Evolutionary conservation across 2,329 filamentous ascomycete genomes (phyloP), one percentile per base, ranked within the genome.

Genomic region (Thermomyces lanuginosus): DNA sequence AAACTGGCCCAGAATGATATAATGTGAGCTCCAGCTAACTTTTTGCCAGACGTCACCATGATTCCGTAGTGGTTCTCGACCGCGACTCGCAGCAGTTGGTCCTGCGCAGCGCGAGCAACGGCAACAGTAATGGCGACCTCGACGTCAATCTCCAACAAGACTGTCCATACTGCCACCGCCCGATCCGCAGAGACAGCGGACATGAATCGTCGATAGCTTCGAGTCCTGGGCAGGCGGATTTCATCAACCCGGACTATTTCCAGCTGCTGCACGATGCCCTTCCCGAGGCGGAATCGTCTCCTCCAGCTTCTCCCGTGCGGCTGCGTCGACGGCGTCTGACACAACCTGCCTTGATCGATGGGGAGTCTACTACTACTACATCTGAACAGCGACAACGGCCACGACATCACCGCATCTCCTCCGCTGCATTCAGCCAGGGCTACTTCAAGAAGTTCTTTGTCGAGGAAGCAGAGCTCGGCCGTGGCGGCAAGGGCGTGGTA

Each of bases 401-500:
- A 36, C 44, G 63, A 55, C 39, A 53, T 8, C 72, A 78, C 34
- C 75, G 78, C 15, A 98, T 98, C 29, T 80, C 80, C 16, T 70
- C 74, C 30, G 72, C 80, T 15, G 83, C 89, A 0, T 93, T 98
- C 44, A 91, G 77, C 40, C 84, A 78, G 5, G 75, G 84, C 40
- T 98, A 95, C 47, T 95, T 95, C 57, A 72, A 78, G 42, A 76
- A 72, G 8, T 95, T 93, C 53, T 98, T 98, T 44, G 73, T 83
- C 3, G 84, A 92, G 43, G 81, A 95, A 52, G 65, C 69, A 4
- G 76, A 86, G 43, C 63, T 98, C 1, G 89, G 89, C 0, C 70
- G 77, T 43, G 89, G 91, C 12, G 89, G 91, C 3, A 92, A 92
- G 47, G 89, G 89, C 0, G 83, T 98, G 3, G 89, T 98, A 2